These are phyloP conservation scores for Chenopodium formosanum DNA, from an alignment of 148 eudicot genomes.

Conservation along the genomic window DNA sequence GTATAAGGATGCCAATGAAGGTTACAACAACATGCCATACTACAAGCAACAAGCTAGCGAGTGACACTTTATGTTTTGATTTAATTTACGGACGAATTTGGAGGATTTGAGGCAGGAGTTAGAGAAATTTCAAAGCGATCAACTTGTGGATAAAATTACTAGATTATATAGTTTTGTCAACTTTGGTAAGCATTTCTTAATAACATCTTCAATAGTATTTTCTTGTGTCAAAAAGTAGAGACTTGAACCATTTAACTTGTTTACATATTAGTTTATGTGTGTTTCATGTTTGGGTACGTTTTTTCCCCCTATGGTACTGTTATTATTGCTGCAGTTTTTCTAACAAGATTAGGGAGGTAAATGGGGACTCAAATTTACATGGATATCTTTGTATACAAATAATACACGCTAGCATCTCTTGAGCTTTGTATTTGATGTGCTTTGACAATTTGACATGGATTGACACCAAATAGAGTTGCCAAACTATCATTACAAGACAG, in stretches of 20 bases:
- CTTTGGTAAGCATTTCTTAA: conserved; percentile 30
- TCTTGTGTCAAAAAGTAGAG: neutral
- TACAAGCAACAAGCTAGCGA: conserved; percentile 39
- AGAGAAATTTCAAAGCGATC: conserved; percentile 33
- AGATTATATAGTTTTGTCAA: conserved; percentile 42
- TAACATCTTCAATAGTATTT: neutral
- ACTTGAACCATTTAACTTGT: neutral
- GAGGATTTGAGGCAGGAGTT: conserved; percentile 48
- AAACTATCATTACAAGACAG: too few relatives aligned
- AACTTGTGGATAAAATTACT: conserved; percentile 32
- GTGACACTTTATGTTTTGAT: neutral
- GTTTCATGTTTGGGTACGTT: too few relatives aligned
- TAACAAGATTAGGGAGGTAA: neutral
- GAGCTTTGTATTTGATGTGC: neutral
- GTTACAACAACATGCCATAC: conserved; percentile 21
- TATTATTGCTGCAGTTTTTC: neutral
- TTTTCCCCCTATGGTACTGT: neutral
- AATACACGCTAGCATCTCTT: neutral
- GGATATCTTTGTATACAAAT: neutral
- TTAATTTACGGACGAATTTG: neutral
- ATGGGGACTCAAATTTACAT: neutral
- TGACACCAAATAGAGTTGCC: neutral
- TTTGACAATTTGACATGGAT: neutral
- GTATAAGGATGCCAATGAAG: conserved; percentile 34
- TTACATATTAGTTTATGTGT: too few relatives aligned